Percentiles rank a stretch among this genome's conserved stretches.
These are phyloP conservation scores for Aspergillus leporis DNA, from an alignment of 495 filamentous ascomycete genomes.

Conservation along the genomic window DNA sequence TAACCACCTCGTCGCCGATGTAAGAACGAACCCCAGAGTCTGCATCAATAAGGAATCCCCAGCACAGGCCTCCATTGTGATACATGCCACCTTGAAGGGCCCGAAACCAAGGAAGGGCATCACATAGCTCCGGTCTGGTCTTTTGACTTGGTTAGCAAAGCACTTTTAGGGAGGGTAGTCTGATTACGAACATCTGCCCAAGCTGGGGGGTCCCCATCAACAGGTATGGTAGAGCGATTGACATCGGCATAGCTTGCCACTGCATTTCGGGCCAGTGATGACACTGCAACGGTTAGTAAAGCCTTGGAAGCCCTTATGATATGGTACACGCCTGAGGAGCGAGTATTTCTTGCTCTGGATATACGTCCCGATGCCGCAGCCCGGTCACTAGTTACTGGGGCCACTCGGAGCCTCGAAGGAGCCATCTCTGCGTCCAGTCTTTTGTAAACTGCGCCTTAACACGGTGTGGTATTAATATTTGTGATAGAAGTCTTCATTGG, in stretches of 20 bases:
- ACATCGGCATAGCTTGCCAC: not conserved
- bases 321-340: not conserved
- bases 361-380: not conserved
- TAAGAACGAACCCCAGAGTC: conserved; percentile 56
- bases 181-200: conserved; percentile 53
- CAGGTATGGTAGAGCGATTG: conserved; percentile 1
- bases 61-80: conserved; percentile 41
- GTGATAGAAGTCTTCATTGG: no score
- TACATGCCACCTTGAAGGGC: conserved; percentile 63
- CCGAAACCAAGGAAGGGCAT: conserved; percentile 66
- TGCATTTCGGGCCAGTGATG: not conserved
- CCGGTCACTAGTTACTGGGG: no score
- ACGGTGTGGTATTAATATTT: no score
- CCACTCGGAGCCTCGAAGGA: no score
- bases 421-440: no score
- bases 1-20: conserved; percentile 64
- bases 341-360: not conserved
- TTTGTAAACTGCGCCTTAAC: no score
- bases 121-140: conserved; percentile 61
- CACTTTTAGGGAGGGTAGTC: no score
- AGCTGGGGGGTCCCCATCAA: conserved; percentile 47
- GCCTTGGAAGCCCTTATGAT: not conserved
- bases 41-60: conserved; percentile 63
- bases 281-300: not conserved
- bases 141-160: conserved; percentile 13